Conservation (phyloP, 306 rosid species). For the Prunus mongolica region DNA sequence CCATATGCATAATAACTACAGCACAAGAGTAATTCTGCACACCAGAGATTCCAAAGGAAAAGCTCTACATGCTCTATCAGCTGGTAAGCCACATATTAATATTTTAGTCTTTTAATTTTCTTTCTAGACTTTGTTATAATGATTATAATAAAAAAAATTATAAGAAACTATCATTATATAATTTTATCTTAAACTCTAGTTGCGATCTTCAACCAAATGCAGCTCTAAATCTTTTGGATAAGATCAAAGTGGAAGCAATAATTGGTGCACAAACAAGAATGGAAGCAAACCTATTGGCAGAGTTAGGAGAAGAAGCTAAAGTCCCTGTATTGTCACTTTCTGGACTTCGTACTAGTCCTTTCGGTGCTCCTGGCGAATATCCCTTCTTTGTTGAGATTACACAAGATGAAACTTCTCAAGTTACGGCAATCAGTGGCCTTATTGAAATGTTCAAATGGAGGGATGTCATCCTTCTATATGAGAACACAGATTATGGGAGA, state of each 20-base stretch:
- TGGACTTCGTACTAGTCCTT: not conserved
- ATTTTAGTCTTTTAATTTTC: too few relatives aligned
- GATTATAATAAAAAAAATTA: too few relatives aligned
- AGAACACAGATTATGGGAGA: not conserved
- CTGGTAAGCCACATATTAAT: not conserved
- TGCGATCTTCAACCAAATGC: too few relatives aligned
- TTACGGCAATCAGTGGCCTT: not conserved
- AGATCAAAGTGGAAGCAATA: too few relatives aligned
- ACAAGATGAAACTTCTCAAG: not conserved
- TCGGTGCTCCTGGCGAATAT: not conserved
- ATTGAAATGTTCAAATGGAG: constrained; percentile 4
- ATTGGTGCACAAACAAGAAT: too few relatives aligned
- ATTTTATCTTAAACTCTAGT: too few relatives aligned
- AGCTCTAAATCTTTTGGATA: too few relatives aligned
- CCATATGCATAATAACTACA: too few relatives aligned
- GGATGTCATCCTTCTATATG: constrained; percentile 8
- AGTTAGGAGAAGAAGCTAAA: constrained; percentile 7
- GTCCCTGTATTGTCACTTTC: constrained; percentile 6
- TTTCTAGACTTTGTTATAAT: too few relatives aligned
- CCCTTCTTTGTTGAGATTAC: not conserved
- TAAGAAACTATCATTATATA: too few relatives aligned
- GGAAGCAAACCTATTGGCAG: not conserved
- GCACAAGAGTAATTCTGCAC: too few relatives aligned
- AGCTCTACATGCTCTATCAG: not conserved
- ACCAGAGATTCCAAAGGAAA: not conserved